Percentiles rank a stretch among this genome's conserved stretches.
These are phyloP conservation scores for Gentiana macrophylla DNA, from an alignment of 257 asterid genomes.

Conservation along the genomic window DNA sequence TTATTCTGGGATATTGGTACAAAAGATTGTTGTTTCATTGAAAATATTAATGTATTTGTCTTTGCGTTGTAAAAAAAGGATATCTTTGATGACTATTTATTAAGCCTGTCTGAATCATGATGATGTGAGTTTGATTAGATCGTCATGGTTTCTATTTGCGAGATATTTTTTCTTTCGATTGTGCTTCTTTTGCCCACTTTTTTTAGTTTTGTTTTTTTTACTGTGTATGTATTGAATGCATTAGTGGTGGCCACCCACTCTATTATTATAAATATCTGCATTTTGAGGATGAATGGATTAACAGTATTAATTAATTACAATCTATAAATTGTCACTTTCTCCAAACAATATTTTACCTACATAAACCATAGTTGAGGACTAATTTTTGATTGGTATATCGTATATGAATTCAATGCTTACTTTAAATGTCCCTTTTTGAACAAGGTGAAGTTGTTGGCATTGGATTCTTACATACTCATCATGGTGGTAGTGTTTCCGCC, in stretches of 20 bases:
- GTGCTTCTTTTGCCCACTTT: constrained; percentile 2
- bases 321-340: constrained; percentile 17
- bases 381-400: not conserved
- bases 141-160: constrained; percentile 7
- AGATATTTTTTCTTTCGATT: constrained; percentile 1
- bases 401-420: too few species aligned
- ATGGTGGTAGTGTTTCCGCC: too few species aligned
- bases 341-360: constrained; percentile 1
- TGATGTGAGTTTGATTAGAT: constrained; percentile 12
- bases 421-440: too few species aligned
- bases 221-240: constrained; percentile 6
- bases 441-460: too few species aligned
- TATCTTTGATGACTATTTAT: constrained; percentile 7
- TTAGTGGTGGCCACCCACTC: constrained; percentile 22
- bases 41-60: not conserved
- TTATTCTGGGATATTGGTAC: constrained; percentile 8
- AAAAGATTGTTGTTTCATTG: not conserved
- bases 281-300: not conserved
- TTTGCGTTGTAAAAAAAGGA: not conserved
- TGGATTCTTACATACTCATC: too few species aligned
- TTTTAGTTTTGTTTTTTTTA: not conserved
- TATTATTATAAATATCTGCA: constrained; percentile 7
- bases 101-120: constrained; percentile 2
- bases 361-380: constrained; percentile 1
- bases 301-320: constrained; percentile 10